A percentile compares a stretch with the other conserved stretches of the same genome.
Evolutionary conservation across 768 basidiomycete species (phyloP).

Genomic region (Termitomyces titanicus): DNA sequence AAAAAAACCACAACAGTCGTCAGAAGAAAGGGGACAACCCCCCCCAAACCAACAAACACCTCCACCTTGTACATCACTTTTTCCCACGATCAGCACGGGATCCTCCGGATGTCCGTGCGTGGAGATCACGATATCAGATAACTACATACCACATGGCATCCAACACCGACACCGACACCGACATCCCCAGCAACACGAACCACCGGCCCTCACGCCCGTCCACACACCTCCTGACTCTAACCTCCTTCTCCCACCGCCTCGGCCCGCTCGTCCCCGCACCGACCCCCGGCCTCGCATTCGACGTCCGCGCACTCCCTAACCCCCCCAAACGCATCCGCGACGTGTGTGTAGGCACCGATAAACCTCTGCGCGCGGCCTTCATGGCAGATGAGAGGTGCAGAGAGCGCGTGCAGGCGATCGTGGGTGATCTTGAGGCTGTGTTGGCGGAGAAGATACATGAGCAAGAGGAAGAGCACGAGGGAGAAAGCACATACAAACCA

Average conservation of each 20-base stretch:
- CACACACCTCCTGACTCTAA: background rate
- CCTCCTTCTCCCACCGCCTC: conserved; percentile 8
- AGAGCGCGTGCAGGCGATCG: background rate
- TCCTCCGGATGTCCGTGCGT: no score
- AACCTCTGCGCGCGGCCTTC: background rate
- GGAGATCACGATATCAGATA: no score
- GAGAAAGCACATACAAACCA: background rate
- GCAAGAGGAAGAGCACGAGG: background rate
- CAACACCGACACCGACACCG: background rate
- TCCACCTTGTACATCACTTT: no score
- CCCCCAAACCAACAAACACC: no score
- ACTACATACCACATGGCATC: no score
- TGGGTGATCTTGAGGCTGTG: background rate
- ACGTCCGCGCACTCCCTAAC: conserved; percentile 11
- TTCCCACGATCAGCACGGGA: no score
- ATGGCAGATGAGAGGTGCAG: background rate
- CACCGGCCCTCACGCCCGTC: background rate
- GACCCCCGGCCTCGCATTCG: conserved; percentile 5
- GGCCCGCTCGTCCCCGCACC: conserved; percentile 4
- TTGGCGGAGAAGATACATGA: background rate
- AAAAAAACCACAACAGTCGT: no score
- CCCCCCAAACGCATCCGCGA: background rate
- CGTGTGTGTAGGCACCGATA: background rate
- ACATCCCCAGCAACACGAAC: background rate
- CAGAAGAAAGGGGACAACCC: no score